Evolutionary conservation across 2,329 filamentous ascomycete genomes (phyloP), one percentile per base, ranked within the genome.

Genomic region (Neocucurbitaria cava): DNA sequence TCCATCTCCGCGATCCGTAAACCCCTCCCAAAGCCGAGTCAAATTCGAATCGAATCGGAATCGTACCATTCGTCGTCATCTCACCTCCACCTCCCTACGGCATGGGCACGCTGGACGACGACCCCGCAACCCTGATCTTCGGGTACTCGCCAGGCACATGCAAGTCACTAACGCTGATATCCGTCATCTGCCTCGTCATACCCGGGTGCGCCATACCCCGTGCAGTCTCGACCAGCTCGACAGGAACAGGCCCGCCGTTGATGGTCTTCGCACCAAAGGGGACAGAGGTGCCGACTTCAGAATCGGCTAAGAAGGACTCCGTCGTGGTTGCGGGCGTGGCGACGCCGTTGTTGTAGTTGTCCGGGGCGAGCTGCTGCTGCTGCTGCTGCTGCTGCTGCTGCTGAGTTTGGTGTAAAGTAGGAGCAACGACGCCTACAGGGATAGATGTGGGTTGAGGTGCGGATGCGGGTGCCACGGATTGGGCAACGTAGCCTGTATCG

Each of bases 131-230:
- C 15, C 52, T 50, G 8, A 49, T 50, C 44, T 62, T 70, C 0
- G 87, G 87, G 68, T 83, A 92, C 62, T 88, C 82, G 10, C 89
- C 89, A 3, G 89, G 89, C 17, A 92, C 83, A 67, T 89, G 87
- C 46, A 91, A 75, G 66, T 88, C 83, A 49, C 86, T 87, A 40
- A 90, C 84, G 24, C 75, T 79, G 23, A 80, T 68, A 57, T 80
- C 77, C 5, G 80, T 82, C 46, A 81, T 73, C 38, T 79, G 77
- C 49, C 80, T 70, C 24, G 75, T 64, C 31, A 81, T 70, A 5
- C 83, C 85, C 11, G 82, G 79, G 6, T 81, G 78, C 60, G 82
- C 70, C 23, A 70, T 58, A 18, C 49, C 50, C 13, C 64, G 50
- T 18, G 62, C 59, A 30, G 54, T 49, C 5, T 64, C 56, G 10